Base-by-base conservation (phyloP, 805 yeast genomes). In the Saturnispora kantuleensis region DNA sequence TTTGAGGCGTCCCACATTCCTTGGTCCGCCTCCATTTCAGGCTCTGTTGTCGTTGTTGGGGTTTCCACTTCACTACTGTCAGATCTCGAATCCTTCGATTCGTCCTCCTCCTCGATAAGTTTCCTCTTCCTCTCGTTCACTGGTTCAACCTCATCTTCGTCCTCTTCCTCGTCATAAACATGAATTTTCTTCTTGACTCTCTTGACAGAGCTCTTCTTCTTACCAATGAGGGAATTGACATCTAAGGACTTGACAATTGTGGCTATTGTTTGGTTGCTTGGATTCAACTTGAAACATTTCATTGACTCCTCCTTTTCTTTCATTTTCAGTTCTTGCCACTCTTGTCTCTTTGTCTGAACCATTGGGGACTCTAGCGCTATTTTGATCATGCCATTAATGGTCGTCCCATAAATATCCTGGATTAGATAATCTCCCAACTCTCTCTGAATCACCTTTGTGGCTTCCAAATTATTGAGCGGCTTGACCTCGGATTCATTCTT, bases 341-440 rank as follows among this genome's bases (percentile, higher is more conserved):
- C 51, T 26, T 46, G 45, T 26, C 51, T 52, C 42, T 54, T 55
- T 17, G 50, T 42, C 18, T 41, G 41, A 18, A 42, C 37, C 10
- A 31, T 41, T 10, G 73, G 74, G 34, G 78, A 79, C 46, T 75
- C 72, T 51, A 87, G 66, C 15, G 73, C 62, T 29, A 79, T 79
- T 44, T 83, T 67, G 13, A 87, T 74, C 1, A 71, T 68, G 0
- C 93, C 86, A 0, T 84, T 88, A 18, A 85, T 72, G 3, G 84
- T 63, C 48, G 86, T 74, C 54, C 79, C 90, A 51, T 84, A 69
- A 18, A 87, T 74, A 62, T 87, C 95, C 48, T 81, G 81, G 16
- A 77, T 64, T 38, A 87, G 59, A 39, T 79, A 77, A 10, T 67
- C 65, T 47, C 76, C 76, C 41, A 87, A 69, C 51, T 87, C 95